Conservation (phyloP, 345 rosid species). For the Combretum micranthum region DNA sequence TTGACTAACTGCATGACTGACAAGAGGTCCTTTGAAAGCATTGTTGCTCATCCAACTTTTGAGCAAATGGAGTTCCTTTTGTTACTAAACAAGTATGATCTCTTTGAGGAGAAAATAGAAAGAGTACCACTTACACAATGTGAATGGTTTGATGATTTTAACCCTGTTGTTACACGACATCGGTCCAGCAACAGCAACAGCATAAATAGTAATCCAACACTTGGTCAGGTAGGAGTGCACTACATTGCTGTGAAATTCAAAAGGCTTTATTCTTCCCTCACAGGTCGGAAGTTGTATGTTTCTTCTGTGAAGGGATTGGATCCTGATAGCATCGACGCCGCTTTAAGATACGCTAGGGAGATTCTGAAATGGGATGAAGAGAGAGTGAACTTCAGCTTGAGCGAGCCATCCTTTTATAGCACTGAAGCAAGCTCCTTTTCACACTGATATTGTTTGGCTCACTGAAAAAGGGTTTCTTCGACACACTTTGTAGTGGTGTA, state of each 20-base stretch:
- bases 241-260: conserved; percentile 83
- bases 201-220: conserved; percentile 56
- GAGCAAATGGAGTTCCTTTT: conserved; percentile 86
- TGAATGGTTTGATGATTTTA: conserved; percentile 90
- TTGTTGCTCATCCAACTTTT: conserved; percentile 76
- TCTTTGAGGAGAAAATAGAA: conserved; percentile 79
- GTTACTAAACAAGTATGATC: conserved; percentile 74
- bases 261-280: conserved; percentile 62
- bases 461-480: too few species aligned
- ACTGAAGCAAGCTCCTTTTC: conserved; percentile 41
- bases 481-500: too few species aligned
- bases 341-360: conserved; percentile 78
- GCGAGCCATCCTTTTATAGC: conserved; percentile 50
- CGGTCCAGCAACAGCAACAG: conserved; percentile 39
- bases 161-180: conserved; percentile 63
- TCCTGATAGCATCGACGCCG: conserved; percentile 42
- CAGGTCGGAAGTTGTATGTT: conserved; percentile 66
- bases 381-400: conserved; percentile 47
- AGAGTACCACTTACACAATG: conserved; percentile 53
- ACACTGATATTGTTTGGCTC: too few species aligned
- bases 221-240: conserved; percentile 82
- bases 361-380: conserved; percentile 91
- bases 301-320: conserved; percentile 65
- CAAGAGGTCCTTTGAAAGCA: conserved; percentile 76
- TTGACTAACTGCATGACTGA: conserved; percentile 62